Base-by-base conservation (phyloP, 1,139 yeast genomes). In the Meyerozyma smithsonii region DNA sequence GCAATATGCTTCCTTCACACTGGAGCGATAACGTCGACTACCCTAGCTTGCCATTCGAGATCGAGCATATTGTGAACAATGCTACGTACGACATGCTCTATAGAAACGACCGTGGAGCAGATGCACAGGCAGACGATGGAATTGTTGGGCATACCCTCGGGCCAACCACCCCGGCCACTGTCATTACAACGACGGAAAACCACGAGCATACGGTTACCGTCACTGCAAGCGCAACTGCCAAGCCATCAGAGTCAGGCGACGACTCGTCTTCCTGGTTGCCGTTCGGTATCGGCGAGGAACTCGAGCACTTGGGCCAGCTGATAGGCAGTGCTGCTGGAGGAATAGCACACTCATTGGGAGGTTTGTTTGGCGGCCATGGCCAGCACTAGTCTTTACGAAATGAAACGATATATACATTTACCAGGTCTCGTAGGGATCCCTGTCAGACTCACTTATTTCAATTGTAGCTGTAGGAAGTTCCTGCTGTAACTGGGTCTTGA, bases 21-120 rank as follows among this genome's bases (percentile, higher is more conserved):
- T 84, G 92, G 92, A 51, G 47, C 12, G 94, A 84, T 53, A 44
- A 52, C 0, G 52, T 59, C 20, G 54, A 49, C 7, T 86, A 81
- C 52, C 95, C 94, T 0, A 72, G 74, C 44, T 76, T 82, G 28
- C 59, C 66, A 1, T 83, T 74, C 45, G 54, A 58, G n/a, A 68
- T 69, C 7, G 73, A 72, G 3, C 77, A 71, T 37, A 49, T 72
- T 7, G 69, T 79, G 26, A 62, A 62, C 14, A 59, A 68, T 46
- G 70, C 85, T 0, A 77, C 84, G 0, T 79, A 78, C 52, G 84
- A 80, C 51, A 40, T 56, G 20, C 49, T 76, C 25, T 77, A 66
- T 66, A n/a, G 18, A 37, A 46, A 24, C 23, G 41, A 34, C 11
- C 14, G 39, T 12, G 34, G 39, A 12, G 36, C 40, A 39, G n/a